Base-by-base conservation (phyloP, 2,329 filamentous ascomycete species). In the Catunica adiposa region DNA sequence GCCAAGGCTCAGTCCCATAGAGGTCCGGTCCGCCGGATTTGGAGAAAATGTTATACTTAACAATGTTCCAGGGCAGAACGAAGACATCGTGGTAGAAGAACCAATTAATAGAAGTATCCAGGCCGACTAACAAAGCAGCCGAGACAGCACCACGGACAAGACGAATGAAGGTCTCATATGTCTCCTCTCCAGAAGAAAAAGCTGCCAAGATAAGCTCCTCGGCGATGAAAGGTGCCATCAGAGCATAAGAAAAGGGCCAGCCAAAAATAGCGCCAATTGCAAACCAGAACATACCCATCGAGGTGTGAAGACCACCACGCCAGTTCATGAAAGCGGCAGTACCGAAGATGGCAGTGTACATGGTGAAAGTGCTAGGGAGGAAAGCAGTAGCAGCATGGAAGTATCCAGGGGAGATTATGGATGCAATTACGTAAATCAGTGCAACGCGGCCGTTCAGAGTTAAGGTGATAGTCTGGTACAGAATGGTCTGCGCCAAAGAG, bases 1-100 rank as follows among this genome's bases (percentile, higher is more conserved):
- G 84, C 92, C 90, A 97, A 1, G 90, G 87, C 68, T 98, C 92
- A 0, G 87, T 94, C 47, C 92, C 92, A 64, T 96, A 98, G 37
- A 98, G 85, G 56, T 95, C 79, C 0, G 92, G 92, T 0, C 90
- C 92, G 31, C 82, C 86, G 0, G 79, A 77, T 5, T 80, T 81
- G 6, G 86, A 85, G 65, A 98, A 90, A 46, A 98, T 80, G 66
- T 98, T 98, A 75, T 98, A 98, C 61, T 84, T 79, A 63, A 98
- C 82, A 64, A 98, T 97, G 65, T 96, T 96, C 75, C 88, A 85
- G 0, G 89, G 82, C 5, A 95, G 87, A 40, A 89, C 68, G 3
- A 80, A 82, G 5, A 84, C 61, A 64, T 86, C 86, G 61, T 79
- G 82, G 70, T 95, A 97, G 67, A 95, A 95, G 65, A 87, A 85